Evolutionary conservation across 2,329 filamentous ascomycete genomes (phyloP).

Genomic region (Cladosporium colombiae): DNA sequence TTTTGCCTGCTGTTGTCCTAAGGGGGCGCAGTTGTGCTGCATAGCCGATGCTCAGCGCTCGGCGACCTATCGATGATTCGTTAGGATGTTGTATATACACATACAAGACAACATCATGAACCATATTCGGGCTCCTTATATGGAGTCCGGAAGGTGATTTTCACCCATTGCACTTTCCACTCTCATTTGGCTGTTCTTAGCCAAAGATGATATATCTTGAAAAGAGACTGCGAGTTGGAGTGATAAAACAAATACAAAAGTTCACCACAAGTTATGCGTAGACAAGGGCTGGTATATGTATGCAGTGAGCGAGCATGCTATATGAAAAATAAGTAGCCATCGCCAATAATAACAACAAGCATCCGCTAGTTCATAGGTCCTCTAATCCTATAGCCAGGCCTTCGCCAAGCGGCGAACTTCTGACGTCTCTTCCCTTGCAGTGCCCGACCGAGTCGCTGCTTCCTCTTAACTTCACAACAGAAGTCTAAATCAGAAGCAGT

Average conservation of each 20-base stretch:
- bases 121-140: neutral
- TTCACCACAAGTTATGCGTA: neutral
- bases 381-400: neutral
- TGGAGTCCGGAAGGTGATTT: neutral
- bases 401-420: neutral
- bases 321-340: neutral
- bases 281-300: neutral
- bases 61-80: neutral
- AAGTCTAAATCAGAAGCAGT: neutral
- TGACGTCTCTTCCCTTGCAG: neutral
- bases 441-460: neutral
- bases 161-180: neutral
- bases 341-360: neutral
- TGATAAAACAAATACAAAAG: neutral
- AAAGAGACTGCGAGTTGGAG: neutral
- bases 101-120: neutral
- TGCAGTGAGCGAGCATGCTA: neutral
- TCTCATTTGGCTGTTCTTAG: neutral
- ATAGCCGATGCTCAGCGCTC: slow-evolving; percentile 2
- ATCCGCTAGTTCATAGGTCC: neutral
- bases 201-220: neutral
- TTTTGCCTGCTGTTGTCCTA: neutral
- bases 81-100: neutral
- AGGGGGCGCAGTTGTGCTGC: neutral
- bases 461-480: neutral